phyloP scores from a whole-genome alignment of 768 basidiomycete genomes.

The Rhodotorula paludigena region DNA sequence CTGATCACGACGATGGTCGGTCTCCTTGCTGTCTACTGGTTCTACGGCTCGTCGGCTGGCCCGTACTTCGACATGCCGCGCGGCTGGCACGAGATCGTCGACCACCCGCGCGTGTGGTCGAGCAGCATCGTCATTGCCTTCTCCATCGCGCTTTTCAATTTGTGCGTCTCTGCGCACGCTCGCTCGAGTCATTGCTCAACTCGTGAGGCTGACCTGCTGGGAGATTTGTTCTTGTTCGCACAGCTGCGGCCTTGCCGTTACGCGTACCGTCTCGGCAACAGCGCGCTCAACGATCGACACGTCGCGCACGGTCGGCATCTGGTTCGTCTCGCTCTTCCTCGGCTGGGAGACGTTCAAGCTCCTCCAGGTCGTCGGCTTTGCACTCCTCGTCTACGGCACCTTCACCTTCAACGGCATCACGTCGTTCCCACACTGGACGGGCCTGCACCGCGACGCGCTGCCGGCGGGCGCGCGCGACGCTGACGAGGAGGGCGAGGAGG shows the following conservation, averaged over 20 bases:
- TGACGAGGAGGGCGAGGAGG: too few relatives aligned
- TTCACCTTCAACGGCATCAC: conserved; percentile 51
- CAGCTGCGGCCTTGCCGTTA: conserved; percentile 43
- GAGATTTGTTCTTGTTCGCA: too few relatives aligned
- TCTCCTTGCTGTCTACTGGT: conserved; percentile 63
- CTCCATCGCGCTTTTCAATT: conserved; percentile 78
- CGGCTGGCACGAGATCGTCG: conserved; percentile 82
- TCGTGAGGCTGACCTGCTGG: not conserved
- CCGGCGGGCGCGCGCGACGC: too few relatives aligned
- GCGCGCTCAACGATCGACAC: conserved; percentile 88
- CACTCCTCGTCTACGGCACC: conserved; percentile 74
- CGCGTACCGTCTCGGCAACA: conserved; percentile 69
- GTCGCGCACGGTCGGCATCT: conserved; percentile 91
- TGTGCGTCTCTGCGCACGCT: conserved; percentile 54
- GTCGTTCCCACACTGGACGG: conserved; percentile 36
- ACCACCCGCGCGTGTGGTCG: conserved; percentile 65
- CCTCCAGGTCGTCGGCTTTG: conserved; percentile 68
- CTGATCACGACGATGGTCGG: conserved; percentile 68
- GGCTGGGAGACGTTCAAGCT: conserved; percentile 41
- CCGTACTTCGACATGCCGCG: conserved; percentile 72
- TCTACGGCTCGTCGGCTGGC: conserved; percentile 54
- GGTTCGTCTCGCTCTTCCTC: conserved; percentile 52
- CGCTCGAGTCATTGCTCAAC: not conserved
- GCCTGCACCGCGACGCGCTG: conserved; percentile 19
- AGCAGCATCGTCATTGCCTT: conserved; percentile 66